Percentiles rank a stretch among this genome's conserved stretches.
These are phyloP conservation scores for Cyclotella sp. DNA, from an alignment of 108 stramenopile species.

Conservation along the genomic window DNA sequence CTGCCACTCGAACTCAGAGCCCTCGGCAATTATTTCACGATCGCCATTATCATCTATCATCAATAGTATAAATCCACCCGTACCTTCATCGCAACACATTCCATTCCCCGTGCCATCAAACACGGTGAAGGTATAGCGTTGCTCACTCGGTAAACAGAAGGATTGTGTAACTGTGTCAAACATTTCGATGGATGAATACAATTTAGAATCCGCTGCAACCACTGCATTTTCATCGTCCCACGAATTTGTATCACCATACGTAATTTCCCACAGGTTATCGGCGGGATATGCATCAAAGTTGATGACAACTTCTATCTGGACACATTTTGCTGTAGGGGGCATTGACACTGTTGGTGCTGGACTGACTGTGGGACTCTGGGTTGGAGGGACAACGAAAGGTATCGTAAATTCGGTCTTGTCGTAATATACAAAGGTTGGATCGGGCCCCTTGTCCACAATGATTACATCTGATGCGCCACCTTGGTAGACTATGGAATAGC, in stretches of 20 bases:
- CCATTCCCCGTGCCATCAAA: slow-evolving; percentile 20
- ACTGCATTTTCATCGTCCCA: slow-evolving; percentile 17
- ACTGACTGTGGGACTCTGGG: slow-evolving; percentile 21
- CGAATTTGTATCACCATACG: slow-evolving; percentile 2
- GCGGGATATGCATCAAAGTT: slow-evolving; percentile 28
- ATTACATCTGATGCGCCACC: slow-evolving; percentile 7
- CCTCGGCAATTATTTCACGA: slow-evolving; percentile 19
- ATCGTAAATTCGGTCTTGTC: slow-evolving; percentile 18
- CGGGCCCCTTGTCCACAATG: slow-evolving; percentile 26
- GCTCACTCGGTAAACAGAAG: slow-evolving; percentile 19
- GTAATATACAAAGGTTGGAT: slow-evolving; percentile 25
- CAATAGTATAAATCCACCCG: slow-evolving; percentile 16
- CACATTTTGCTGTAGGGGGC: slow-evolving; percentile 14
- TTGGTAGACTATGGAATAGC: slow-evolving; percentile 9
- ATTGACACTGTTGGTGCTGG: slow-evolving; percentile 24
- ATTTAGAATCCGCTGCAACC: slow-evolving; percentile 15
- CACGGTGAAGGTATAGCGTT: slow-evolving; percentile 22
- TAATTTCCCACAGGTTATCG: slow-evolving; percentile 26
- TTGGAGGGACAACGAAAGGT: slow-evolving; percentile 16
- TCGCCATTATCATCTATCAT: slow-evolving; percentile 16
- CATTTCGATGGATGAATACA: slow-evolving; percentile 1
- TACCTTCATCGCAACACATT: slow-evolving; percentile 20
- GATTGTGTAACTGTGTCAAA: slow-evolving; percentile 15
- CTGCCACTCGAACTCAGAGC: slow-evolving; percentile 17
- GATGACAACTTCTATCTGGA: slow-evolving; percentile 26